phyloP scores from a whole-genome alignment of 2,329 filamentous ascomycete genomes.

The Ophiostoma sp. region DNA sequence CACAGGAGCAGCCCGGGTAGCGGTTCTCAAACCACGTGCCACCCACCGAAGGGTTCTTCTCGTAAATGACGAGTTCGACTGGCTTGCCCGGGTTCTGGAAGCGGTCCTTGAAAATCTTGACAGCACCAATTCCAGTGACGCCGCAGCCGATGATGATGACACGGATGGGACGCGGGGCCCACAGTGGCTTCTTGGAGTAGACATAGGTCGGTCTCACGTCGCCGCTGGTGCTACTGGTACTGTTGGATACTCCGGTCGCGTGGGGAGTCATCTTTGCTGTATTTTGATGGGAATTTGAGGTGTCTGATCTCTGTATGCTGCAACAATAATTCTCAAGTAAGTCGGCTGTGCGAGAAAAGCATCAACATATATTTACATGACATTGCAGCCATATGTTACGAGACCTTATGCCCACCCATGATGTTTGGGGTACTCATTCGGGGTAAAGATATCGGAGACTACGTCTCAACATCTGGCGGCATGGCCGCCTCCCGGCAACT shows the following conservation, averaged over 20 bases:
- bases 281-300: background rate
- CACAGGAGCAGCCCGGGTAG: constrained; percentile 58
- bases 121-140: background rate
- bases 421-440: too few relatives aligned
- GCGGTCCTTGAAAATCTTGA: background rate
- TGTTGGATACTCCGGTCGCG: background rate
- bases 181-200: background rate
- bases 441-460: too few relatives aligned
- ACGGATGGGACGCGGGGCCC: background rate
- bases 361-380: too few relatives aligned
- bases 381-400: too few relatives aligned
- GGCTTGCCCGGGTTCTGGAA: background rate
- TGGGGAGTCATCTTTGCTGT: background rate
- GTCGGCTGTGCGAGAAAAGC: too few relatives aligned
- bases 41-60: constrained; percentile 56
- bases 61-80: constrained; percentile 58
- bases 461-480: too few relatives aligned
- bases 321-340: background rate
- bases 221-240: background rate
- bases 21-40: constrained; percentile 62
- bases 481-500: background rate
- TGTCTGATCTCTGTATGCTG: background rate
- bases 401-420: too few relatives aligned
- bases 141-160: background rate
- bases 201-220: background rate